A percentile compares a stretch with the other conserved stretches of the same genome.
Evolutionary conservation across 768 basidiomycete genomes (phyloP).

Genomic region (Suillus occidentalis): DNA sequence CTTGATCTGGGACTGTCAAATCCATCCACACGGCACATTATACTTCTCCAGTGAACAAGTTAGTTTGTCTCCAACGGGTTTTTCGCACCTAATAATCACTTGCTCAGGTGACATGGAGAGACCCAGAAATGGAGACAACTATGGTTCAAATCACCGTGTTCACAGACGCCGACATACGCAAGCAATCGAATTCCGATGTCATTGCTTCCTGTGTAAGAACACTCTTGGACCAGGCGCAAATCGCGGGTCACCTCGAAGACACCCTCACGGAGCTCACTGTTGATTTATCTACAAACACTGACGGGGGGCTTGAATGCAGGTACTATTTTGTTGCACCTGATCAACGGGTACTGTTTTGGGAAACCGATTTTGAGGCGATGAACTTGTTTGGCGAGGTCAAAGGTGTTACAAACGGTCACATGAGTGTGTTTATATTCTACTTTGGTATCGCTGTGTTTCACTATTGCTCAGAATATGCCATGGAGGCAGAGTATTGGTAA

Average conservation of each 20-base stretch:
- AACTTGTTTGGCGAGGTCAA: neutral
- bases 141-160: constrained; percentile 1
- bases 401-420: neutral
- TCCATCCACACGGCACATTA: neutral
- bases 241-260: neutral
- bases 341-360: neutral
- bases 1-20: neutral
- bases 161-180: neutral
- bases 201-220: constrained; percentile 1
- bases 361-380: neutral
- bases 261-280: constrained; percentile 3
- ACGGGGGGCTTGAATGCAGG: neutral
- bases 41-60: constrained; percentile 3
- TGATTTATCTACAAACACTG: neutral
- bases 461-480: neutral
- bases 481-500: constrained; percentile 3
- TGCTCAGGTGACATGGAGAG: neutral
- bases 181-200: neutral
- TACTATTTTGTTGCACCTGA: constrained; percentile 5
- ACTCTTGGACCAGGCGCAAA: neutral
- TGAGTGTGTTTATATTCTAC: neutral
- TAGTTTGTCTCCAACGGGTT: neutral
- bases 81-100: neutral
- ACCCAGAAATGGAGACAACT: constrained; percentile 3
- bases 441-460: neutral